phyloP scores from a whole-genome alignment of 768 basidiomycete genomes.

The Pholiota molesta region DNA sequence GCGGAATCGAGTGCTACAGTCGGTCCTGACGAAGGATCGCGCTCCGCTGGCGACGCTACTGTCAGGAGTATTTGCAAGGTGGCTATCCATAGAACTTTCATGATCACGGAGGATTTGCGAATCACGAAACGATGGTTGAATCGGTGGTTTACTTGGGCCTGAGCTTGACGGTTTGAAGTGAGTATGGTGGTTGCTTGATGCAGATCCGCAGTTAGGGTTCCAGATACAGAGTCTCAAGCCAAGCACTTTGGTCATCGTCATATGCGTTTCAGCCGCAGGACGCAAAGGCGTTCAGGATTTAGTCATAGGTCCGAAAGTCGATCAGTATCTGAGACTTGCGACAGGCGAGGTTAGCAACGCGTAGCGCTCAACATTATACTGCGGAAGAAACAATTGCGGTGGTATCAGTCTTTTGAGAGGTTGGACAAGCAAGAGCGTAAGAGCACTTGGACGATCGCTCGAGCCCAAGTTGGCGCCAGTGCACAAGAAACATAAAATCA shows the following conservation, averaged over 20 bases:
- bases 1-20: conserved; percentile 45
- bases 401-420: no score
- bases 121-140: no score
- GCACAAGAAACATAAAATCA: no score
- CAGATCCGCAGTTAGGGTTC: background rate
- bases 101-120: background rate
- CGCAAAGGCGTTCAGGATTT: background rate
- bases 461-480: no score
- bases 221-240: background rate
- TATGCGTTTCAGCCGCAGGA: background rate
- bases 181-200: no score
- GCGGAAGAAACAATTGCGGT: no score
- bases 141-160: no score
- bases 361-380: no score
- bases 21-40: conserved; percentile 20
- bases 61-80: background rate
- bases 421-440: no score
- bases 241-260: background rate
- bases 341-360: background rate
- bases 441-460: no score
- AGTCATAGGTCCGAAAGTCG: background rate
- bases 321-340: background rate
- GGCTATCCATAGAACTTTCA: background rate
- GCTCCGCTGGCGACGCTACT: background rate
- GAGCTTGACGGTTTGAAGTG: no score